These are phyloP conservation scores for Erucastrum elatum DNA, from an alignment of 345 rosid species.

Conservation along the genomic window DNA sequence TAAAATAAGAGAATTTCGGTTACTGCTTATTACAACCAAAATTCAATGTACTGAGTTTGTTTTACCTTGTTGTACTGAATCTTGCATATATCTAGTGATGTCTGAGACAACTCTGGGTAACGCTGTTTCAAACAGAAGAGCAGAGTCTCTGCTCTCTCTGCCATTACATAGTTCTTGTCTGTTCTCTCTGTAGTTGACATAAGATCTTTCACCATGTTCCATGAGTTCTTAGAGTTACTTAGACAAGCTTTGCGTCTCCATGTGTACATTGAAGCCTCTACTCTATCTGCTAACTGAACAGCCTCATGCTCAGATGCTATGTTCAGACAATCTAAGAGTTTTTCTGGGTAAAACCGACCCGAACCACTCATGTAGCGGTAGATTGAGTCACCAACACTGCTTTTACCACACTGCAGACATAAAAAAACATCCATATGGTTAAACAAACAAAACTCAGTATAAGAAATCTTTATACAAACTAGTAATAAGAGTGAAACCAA, in stretches of 20 bases:
- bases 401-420: slow-evolving; percentile 77
- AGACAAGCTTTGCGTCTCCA: slow-evolving; percentile 79
- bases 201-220: slow-evolving; percentile 93
- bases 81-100: slow-evolving; percentile 84
- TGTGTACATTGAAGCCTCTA: slow-evolving; percentile 79
- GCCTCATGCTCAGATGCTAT: slow-evolving; percentile 80
- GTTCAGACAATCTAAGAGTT: slow-evolving; percentile 82
- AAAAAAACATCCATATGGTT: not conserved
- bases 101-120: slow-evolving; percentile 80
- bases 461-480: not conserved
- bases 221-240: slow-evolving; percentile 72
- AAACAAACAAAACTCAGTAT: not conserved
- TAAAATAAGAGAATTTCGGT: not conserved
- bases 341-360: slow-evolving; percentile 79
- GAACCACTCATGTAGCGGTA: slow-evolving; percentile 75
- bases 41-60: too few relatives aligned
- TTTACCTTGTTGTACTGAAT: slow-evolving; percentile 65
- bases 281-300: slow-evolving; percentile 87
- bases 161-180: slow-evolving; percentile 85
- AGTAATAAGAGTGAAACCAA: not conserved
- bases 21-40: too few relatives aligned
- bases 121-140: slow-evolving; percentile 77
- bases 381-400: slow-evolving; percentile 80
- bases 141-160: slow-evolving; percentile 87
- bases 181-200: slow-evolving; percentile 61